These are phyloP conservation scores for Coemansia javaensis DNA, from an alignment of 192 early-diverging fungal species.

Conservation along the genomic window DNA sequence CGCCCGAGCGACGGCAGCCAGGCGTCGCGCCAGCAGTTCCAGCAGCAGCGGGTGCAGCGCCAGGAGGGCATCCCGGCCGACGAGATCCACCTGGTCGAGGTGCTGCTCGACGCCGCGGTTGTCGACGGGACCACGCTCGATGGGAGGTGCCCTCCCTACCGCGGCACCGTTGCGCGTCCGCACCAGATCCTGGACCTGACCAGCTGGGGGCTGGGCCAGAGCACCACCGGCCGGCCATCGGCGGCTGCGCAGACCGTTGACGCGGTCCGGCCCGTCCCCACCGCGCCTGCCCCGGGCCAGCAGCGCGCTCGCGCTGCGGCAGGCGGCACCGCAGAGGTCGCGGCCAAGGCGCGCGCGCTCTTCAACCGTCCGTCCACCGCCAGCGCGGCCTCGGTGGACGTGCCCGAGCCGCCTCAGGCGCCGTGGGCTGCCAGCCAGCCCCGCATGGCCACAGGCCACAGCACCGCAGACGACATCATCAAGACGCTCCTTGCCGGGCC, in stretches of 20 bases:
- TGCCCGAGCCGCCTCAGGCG: constrained; percentile 32
- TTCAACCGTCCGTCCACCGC: constrained; percentile 4
- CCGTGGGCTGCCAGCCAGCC: constrained; percentile 20
- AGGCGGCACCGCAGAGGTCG: constrained; percentile 13
- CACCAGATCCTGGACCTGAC: constrained; percentile 71
- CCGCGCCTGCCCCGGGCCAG: constrained; percentile 7
- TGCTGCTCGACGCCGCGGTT: constrained; percentile 82
- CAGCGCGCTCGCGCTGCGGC: neutral
- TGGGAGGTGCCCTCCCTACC: constrained; percentile 68
- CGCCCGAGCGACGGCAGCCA: constrained; percentile 47
- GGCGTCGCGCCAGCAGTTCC: constrained; percentile 65
- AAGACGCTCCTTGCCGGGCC: no score
- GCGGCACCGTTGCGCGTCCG: constrained; percentile 66
- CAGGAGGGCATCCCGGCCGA: constrained; percentile 41
- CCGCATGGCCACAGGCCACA: neutral
- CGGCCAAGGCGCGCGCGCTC: constrained; percentile 15
- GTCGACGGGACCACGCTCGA: constrained; percentile 75
- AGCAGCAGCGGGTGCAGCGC: no score
- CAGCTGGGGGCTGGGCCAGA: constrained; percentile 36
- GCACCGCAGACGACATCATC: neutral
- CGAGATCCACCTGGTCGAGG: constrained; percentile 68
- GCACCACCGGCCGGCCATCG: constrained; percentile 6
- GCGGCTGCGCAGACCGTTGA: constrained; percentile 26
- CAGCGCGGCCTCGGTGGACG: constrained; percentile 4
- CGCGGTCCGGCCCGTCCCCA: constrained; percentile 16